Evolutionary conservation across 2,329 filamentous ascomycete genomes (phyloP).

Genomic region (Ophioceras dolichostomum): DNA sequence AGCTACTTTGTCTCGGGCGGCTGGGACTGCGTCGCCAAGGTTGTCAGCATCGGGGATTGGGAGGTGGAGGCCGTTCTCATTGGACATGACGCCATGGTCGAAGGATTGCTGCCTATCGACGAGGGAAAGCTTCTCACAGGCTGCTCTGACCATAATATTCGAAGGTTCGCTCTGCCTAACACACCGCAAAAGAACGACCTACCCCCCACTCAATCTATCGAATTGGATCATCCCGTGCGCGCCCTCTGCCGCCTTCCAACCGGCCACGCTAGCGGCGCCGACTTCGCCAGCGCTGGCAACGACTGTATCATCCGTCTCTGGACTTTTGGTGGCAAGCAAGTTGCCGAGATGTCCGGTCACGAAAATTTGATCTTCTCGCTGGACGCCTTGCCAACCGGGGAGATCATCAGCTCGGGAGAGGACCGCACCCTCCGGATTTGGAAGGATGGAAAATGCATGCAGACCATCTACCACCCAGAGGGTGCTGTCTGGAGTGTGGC

Average conservation of each 20-base stretch:
- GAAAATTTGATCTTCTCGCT: slow-evolving; percentile 93
- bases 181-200: slow-evolving; percentile 41
- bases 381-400: slow-evolving; percentile 64
- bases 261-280: slow-evolving; percentile 67
- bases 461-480: slow-evolving; percentile 93
- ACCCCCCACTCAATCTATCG: slow-evolving; percentile 39
- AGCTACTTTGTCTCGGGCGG: slow-evolving; percentile 77
- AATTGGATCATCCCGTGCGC: slow-evolving; percentile 72
- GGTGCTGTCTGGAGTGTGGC: slow-evolving; percentile 94
- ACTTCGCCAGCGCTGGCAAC: slow-evolving; percentile 93
- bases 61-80: slow-evolving; percentile 59
- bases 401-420: slow-evolving; percentile 83
- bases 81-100: slow-evolving; percentile 69
- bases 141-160: slow-evolving; percentile 81
- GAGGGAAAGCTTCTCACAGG: slow-evolving; percentile 75
- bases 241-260: slow-evolving; percentile 74
- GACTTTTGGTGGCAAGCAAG: slow-evolving; percentile 64
- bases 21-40: slow-evolving; percentile 80
- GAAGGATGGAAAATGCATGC: slow-evolving; percentile 70
- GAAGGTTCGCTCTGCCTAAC: slow-evolving; percentile 60
- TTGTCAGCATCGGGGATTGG: slow-evolving; percentile 84
- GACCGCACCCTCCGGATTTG: slow-evolving; percentile 90
- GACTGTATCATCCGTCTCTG: slow-evolving; percentile 82
- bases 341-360: slow-evolving; percentile 74
- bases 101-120: slow-evolving; percentile 82